phyloP scores from a whole-genome alignment of 1,284 basidiomycete species.

The Malassezia globosa region DNA sequence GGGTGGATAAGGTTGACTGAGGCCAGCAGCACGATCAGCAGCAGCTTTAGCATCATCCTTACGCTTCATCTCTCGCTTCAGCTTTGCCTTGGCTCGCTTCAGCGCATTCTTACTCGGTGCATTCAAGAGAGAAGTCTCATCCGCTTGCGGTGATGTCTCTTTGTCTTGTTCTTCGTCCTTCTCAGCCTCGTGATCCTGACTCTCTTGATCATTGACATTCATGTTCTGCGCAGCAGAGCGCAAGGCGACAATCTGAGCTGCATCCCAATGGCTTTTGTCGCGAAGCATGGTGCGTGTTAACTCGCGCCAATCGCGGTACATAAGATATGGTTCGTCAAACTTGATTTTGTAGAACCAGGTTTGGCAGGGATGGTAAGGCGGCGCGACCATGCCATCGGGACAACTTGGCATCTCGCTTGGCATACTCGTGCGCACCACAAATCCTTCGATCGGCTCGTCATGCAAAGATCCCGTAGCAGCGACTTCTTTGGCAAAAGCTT shows the following conservation, averaged over 20 bases:
- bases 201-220: background rate
- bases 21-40: conserved; percentile 9
- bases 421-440: conserved; percentile 61
- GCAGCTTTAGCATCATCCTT: background rate
- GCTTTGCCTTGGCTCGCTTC: conserved; percentile 17
- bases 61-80: background rate
- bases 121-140: background rate
- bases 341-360: conserved; percentile 99
- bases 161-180: background rate
- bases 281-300: conserved; percentile 59
- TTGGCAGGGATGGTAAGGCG: conserved; percentile 54
- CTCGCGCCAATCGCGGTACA: conserved; percentile 96
- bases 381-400: conserved; percentile 17
- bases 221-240: background rate
- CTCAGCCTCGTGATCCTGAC: background rate
- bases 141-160: background rate
- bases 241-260: background rate
- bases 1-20: conserved; percentile 21
- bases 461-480: conserved; percentile 63
- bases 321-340: conserved; percentile 96
- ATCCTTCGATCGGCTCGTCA: conserved; percentile 81
- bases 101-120: conserved; percentile 20
- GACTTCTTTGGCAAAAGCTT: conserved; percentile 61
- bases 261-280: conserved; percentile 26
- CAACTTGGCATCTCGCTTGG: conserved; percentile 10